Base-by-base conservation (phyloP, 2,329 filamentous ascomycete genomes). In the Parafenestella ontariensis region DNA sequence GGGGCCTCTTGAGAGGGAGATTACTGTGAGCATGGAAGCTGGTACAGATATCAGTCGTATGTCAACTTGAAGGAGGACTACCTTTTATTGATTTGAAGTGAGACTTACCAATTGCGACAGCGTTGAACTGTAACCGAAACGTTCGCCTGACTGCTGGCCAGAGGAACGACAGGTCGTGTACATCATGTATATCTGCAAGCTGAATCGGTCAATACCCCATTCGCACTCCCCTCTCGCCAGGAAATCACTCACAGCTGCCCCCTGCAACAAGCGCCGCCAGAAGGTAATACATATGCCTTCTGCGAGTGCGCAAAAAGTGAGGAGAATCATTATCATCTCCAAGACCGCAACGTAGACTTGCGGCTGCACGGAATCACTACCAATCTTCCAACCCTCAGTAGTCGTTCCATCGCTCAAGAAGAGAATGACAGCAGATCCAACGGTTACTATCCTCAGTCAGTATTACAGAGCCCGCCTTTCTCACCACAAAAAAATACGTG, bases 331-430 rank as follows among this genome's bases (percentile, higher is more conserved):
- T 33, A 62, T 18, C 50, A 66, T 59, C 33, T 67, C 61, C 17
- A 64, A 52, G 33, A 63, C 33, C 0, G 67, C 62, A 18, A 70
- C 39, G 43, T 67, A 67, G 9, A 67, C 62, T 26, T 54, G 52
- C 3, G 64, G 62, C 44, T 64, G 60, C 7, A 61, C 50, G 20
- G 58, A 58, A 15, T 42, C 43, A 21, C 58, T 55, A 39, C 61
- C 61, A n/a, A 65, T 36, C 39, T 51, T 58, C 66, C 66, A 69
- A 18, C 52, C 39, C 7, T 56, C 41, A 17, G 46, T 31, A 4
- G 54, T 31, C 1, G 36, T 62, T 10, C 52, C 58, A 43, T 68
- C 40, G 42, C 56, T 62, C 2, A 61, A 59, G 13, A 66, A 50
- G 15, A 66, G 48, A 3, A 69, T 54, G 26, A 52, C 58, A 33